A percentile compares a stretch with the other conserved stretches of the same genome.
These are phyloP conservation scores for Ascochyta rabiei DNA, from an alignment of 2,329 filamentous ascomycete genomes.

Conservation along the genomic window DNA sequence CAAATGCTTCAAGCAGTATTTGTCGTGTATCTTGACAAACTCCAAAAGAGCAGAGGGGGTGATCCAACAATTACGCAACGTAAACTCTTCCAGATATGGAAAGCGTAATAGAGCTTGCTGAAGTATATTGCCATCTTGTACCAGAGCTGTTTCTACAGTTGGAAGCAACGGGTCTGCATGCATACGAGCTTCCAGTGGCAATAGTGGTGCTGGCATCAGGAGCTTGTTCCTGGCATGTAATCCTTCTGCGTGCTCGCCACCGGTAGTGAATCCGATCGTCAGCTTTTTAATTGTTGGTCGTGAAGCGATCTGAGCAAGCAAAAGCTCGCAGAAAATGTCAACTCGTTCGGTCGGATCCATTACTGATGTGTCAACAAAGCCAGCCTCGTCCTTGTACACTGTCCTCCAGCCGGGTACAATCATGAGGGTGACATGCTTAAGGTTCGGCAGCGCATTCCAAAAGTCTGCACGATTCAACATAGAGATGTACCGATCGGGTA, in stretches of 20 bases:
- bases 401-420: slow-evolving; percentile 71
- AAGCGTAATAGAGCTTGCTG: slow-evolving; percentile 55
- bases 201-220: slow-evolving; percentile 66
- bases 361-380: slow-evolving; percentile 56
- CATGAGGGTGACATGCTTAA: slow-evolving; percentile 63
- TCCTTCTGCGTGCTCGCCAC: slow-evolving; percentile 70
- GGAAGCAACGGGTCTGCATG: background rate
- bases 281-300: slow-evolving; percentile 62
- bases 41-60: slow-evolving; percentile 63
- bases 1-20: slow-evolving; percentile 58
- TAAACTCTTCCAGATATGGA: slow-evolving; percentile 63
- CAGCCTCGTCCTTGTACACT: slow-evolving; percentile 60
- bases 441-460: slow-evolving; percentile 63
- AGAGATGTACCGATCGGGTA: slow-evolving; percentile 66
- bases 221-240: slow-evolving; percentile 66
- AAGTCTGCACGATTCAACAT: slow-evolving; percentile 64
- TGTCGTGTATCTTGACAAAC: slow-evolving; percentile 58
- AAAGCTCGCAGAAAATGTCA: slow-evolving; percentile 58
- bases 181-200: slow-evolving; percentile 25
- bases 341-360: slow-evolving; percentile 61
- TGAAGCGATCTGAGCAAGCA: slow-evolving; percentile 58
- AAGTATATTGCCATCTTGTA: slow-evolving; percentile 18
- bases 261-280: slow-evolving; percentile 70
- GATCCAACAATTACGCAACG: slow-evolving; percentile 72
- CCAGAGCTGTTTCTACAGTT: background rate